Evolutionary conservation across 2,329 filamentous ascomycete genomes (phyloP).

Genomic region (Lachnellula subtilissima): DNA sequence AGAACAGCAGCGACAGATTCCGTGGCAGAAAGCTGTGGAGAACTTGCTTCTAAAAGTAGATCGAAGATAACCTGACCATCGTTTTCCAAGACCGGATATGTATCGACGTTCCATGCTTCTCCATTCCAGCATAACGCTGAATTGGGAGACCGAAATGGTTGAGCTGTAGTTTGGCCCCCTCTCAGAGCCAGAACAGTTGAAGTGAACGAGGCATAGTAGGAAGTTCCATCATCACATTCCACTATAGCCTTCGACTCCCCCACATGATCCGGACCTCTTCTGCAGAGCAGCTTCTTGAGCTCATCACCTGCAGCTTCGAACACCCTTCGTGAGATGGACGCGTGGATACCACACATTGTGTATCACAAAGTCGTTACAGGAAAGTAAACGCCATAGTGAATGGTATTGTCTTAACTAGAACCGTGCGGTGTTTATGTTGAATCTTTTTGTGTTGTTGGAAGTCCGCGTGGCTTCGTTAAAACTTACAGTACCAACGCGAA

Average conservation of each 20-base stretch:
- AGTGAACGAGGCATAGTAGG: constrained; percentile 55
- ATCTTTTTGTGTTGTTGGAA: background rate
- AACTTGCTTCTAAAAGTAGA: constrained; percentile 43
- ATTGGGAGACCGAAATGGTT: constrained; percentile 63
- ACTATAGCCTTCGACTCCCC: constrained; percentile 38
- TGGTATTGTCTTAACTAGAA: background rate
- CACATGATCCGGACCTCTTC: constrained; percentile 56
- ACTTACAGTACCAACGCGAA: background rate
- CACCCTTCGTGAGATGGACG: constrained; percentile 38
- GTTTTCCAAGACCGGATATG: constrained; percentile 60
- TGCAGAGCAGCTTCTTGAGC: constrained; percentile 45
- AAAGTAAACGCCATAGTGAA: background rate
- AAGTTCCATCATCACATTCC: constrained; percentile 22
- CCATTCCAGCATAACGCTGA: constrained; percentile 94
- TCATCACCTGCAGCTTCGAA: constrained; percentile 31
- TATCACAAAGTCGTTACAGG: background rate
- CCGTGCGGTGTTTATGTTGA: background rate
- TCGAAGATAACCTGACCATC: constrained; percentile 70
- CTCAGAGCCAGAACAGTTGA: constrained; percentile 91
- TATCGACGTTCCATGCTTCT: constrained; percentile 78
- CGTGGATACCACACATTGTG: constrained; percentile 59
- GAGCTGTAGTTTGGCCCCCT: constrained; percentile 63
- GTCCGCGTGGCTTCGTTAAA: background rate
- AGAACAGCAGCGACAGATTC: constrained; percentile 37
- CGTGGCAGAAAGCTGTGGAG: constrained; percentile 11